phyloP scores from a whole-genome alignment of 495 filamentous ascomycete genomes.

The Aspergillus incahuasiensis region DNA sequence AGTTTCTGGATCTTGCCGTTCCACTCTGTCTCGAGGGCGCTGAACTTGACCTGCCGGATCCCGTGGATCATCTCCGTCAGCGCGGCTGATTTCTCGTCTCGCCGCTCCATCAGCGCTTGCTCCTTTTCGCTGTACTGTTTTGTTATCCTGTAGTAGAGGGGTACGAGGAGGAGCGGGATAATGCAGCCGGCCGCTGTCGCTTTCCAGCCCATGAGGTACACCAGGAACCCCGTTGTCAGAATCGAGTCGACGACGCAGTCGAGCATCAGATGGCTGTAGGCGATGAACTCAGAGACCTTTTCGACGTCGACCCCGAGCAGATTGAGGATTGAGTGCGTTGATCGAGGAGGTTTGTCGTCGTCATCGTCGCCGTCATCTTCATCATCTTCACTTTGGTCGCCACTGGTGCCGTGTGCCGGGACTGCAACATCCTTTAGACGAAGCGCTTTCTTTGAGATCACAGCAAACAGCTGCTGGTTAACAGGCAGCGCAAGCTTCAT shows the following conservation, averaged over 20 bases:
- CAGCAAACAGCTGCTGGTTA: constrained; percentile 16
- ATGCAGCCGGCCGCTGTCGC: constrained; percentile 57
- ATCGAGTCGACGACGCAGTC: constrained; percentile 49
- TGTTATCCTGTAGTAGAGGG: constrained; percentile 59
- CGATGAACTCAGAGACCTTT: constrained; percentile 56
- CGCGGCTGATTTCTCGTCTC: constrained; percentile 65
- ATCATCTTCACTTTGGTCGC: constrained; percentile 2
- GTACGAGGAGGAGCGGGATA: constrained; percentile 52
- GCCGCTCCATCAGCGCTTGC: constrained; percentile 62
- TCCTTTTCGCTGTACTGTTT: constrained; percentile 58
- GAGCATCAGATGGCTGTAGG: constrained; percentile 53
- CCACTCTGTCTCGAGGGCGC: constrained; percentile 68
- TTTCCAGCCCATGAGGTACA: constrained; percentile 61
- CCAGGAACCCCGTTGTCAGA: constrained; percentile 58
- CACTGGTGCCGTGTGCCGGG: not conserved
- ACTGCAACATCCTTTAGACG: constrained; percentile 8
- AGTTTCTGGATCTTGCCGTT: constrained; percentile 57
- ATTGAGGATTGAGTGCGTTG: constrained; percentile 62
- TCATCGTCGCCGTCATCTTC: constrained; percentile 1
- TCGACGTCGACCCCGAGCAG: constrained; percentile 65
- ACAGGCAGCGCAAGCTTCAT: constrained; percentile 14
- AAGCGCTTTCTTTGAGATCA: constrained; percentile 11
- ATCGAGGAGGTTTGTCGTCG: not conserved
- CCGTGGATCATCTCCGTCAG: constrained; percentile 68
- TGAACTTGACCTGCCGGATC: constrained; percentile 78